Evolutionary conservation across 139 green algal species (phyloP), one percentile per base, ranked within the genome.

Genomic region (Coccomyxa sp.): DNA sequence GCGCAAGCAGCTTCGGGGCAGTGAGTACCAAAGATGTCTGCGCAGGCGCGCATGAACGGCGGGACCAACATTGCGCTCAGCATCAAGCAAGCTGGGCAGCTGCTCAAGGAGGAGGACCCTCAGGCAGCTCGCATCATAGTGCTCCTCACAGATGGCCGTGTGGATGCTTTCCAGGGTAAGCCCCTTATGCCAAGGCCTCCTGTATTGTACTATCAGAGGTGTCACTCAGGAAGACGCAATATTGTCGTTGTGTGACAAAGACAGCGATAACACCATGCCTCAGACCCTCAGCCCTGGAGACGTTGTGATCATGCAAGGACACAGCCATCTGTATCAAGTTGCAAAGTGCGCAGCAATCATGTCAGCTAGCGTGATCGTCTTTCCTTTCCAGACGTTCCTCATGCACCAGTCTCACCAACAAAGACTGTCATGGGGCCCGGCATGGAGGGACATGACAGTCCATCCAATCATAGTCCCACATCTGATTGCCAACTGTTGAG

Each of bases 11-110:
- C n/a, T n/a, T n/a, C n/a, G n/a, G n/a, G n/a, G n/a, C n/a, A n/a
- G n/a, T n/a, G n/a, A n/a, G 34, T 34, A 74, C 33, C 36, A 50
- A 12, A 44, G 14, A 44, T 34, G 34, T 74, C 35, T 68, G 10
- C 7, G 37, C 85, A 94, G 91, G 76, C 80, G 44, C 88, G 90
- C 44, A 93, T 96, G 78, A 93, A 93, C 71, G 89, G 90, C 40
- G 92, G 92, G 55, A 96, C 92, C 76, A 95, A 96, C 87, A 88
- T 95, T 58, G 81, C 83, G 12, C 64, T 84, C 9, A 88, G 90
- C 0, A 74, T 96, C 2, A 38, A 81, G 36, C 85, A 86, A 76
- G 91, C 91, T 5, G 88, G 89, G 12, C 77, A 90, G 81, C 77
- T 92, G 81, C 81, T 94, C 0, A 87, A 90, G 76, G 40, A 39